Percentiles rank a stretch among this genome's conserved stretches.
Conservation (phyloP, 805 yeast species). For the Grigorovia humatica region DNA sequence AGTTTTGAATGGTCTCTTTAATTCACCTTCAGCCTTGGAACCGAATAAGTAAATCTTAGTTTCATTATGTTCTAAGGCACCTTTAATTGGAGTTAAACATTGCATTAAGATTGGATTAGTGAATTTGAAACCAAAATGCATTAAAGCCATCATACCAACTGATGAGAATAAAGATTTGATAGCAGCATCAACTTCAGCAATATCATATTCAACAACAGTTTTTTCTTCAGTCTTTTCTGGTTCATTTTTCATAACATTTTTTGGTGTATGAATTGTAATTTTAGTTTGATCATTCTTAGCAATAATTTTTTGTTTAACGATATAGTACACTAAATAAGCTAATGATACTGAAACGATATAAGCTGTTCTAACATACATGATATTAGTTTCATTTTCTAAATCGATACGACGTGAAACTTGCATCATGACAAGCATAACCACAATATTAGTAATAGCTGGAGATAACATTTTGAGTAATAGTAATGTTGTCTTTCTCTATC, state of each 20-base stretch:
- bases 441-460: slow-evolving; percentile 80
- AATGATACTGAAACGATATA: slow-evolving; percentile 57
- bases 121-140: slow-evolving; percentile 96
- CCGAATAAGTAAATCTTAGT: slow-evolving; percentile 86
- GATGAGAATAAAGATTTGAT: slow-evolving; percentile 80
- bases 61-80: slow-evolving; percentile 80
- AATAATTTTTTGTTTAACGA: slow-evolving; percentile 48
- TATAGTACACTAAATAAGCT: slow-evolving; percentile 57
- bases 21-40: slow-evolving; percentile 72
- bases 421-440: slow-evolving; percentile 92
- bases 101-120: slow-evolving; percentile 96
- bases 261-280: slow-evolving; percentile 77
- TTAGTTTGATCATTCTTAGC: slow-evolving; percentile 85
- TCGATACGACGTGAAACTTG: slow-evolving; percentile 84
- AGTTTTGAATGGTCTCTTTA: slow-evolving; percentile 94
- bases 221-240: slow-evolving; percentile 81
- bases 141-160: slow-evolving; percentile 94
- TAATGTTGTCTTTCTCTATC: neutral
- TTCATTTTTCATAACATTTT: slow-evolving; percentile 69
- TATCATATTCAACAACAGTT: slow-evolving; percentile 88
- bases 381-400: slow-evolving; percentile 69
- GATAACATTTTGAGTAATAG: slow-evolving; percentile 36
- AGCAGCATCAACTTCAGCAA: slow-evolving; percentile 69
- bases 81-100: slow-evolving; percentile 78
- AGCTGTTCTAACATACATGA: slow-evolving; percentile 65